Evolutionary conservation across 2,329 filamentous ascomycete genomes (phyloP).

Genomic region (Zasmidium cellare): DNA sequence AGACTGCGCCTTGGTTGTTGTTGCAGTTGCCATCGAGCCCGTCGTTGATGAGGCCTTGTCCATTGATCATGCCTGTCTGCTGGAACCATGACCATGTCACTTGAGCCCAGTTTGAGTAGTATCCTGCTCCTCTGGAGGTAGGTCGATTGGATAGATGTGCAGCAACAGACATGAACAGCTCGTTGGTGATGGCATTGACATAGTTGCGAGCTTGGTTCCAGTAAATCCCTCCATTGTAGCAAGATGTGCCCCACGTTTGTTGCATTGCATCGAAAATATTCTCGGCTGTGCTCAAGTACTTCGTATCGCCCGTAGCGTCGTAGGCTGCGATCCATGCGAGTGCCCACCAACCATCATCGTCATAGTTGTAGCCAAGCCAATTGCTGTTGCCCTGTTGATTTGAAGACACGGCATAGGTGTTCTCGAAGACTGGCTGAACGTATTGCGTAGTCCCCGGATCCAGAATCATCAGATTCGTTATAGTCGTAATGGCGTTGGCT

Average conservation of each 20-base stretch:
- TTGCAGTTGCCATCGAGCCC: constrained; percentile 52
- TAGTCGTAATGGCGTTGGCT: background rate
- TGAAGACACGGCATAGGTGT: constrained; percentile 12
- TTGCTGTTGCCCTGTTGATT: background rate
- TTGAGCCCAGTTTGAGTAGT: background rate
- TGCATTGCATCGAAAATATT: constrained; percentile 50
- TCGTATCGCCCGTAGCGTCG: constrained; percentile 47
- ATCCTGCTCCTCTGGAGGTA: constrained; percentile 8
- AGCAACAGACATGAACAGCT: constrained; percentile 55
- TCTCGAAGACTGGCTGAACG: constrained; percentile 10
- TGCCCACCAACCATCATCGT: constrained; percentile 56
- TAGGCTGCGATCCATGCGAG: constrained; percentile 56
- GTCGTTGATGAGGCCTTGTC: constrained; percentile 53
- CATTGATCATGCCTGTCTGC: constrained; percentile 51
- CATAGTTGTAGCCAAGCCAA: constrained; percentile 37
- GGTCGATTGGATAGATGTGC: constrained; percentile 56
- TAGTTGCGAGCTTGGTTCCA: constrained; percentile 48
- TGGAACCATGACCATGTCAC: constrained; percentile 13
- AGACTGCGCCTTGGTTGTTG: constrained; percentile 46
- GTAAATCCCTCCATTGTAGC: constrained; percentile 45
- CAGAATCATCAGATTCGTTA: background rate
- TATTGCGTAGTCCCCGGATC: background rate
- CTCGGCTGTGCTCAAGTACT: constrained; percentile 49
- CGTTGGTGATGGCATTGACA: constrained; percentile 57
- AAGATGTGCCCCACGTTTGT: constrained; percentile 42